phyloP scores from a whole-genome alignment of 1,139 yeast genomes.

The Pichia cactophila region DNA sequence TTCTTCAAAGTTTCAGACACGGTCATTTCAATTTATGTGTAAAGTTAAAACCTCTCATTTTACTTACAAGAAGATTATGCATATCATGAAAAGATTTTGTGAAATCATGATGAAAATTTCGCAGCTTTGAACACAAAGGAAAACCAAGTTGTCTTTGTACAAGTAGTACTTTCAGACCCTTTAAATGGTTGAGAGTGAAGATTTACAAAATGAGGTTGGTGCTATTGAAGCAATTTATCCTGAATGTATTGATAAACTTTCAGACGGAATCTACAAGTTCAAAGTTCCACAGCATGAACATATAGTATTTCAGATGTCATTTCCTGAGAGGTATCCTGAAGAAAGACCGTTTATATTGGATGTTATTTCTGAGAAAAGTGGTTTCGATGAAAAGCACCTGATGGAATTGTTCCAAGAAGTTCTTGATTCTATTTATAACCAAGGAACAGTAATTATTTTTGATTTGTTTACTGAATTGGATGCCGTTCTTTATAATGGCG shows the following conservation, averaged over 20 bases:
- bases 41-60: too few species aligned
- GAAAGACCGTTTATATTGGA: slow-evolving; percentile 51
- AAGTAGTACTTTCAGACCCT: background rate
- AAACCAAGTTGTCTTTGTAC: background rate
- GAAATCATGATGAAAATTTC: too few species aligned
- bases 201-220: slow-evolving; percentile 65
- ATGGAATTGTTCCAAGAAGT: slow-evolving; percentile 40
- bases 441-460: slow-evolving; percentile 70
- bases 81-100: background rate
- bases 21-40: too few species aligned
- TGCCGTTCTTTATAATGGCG: slow-evolving; percentile 37
- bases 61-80: background rate
- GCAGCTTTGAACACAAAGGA: too few species aligned
- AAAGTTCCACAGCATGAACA: slow-evolving; percentile 58
- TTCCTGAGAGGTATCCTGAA: slow-evolving; percentile 66
- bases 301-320: slow-evolving; percentile 52
- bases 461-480: slow-evolving; percentile 67
- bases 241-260: slow-evolving; percentile 35
- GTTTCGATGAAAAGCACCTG: slow-evolving; percentile 37
- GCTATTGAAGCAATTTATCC: slow-evolving; percentile 92
- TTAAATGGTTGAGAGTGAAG: slow-evolving; percentile 33
- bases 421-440: slow-evolving; percentile 40
- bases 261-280: slow-evolving; percentile 41
- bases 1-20: slow-evolving; percentile 24
- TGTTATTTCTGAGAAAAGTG: slow-evolving; percentile 35